Base-by-base conservation (phyloP, 2,329 filamentous ascomycete species). In the Phialocephala subalpina region DNA sequence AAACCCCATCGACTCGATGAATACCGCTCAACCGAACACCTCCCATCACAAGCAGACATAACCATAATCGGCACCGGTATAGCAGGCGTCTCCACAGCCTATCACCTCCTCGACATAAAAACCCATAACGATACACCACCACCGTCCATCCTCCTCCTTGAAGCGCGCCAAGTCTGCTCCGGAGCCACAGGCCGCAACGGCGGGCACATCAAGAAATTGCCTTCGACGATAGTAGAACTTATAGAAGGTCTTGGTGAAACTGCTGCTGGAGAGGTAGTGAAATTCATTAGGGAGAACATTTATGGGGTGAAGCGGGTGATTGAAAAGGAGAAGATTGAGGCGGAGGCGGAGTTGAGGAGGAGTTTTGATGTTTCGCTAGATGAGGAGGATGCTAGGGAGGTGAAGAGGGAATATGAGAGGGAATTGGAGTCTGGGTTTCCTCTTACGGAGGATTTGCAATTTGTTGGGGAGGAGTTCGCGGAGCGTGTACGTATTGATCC, bases 151-250 rank as follows among this genome's bases (percentile, higher is more conserved):
- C 77, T 80, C n/a, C 76, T 82, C 22, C 71, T 82, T 6, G 80
- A 82, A 70, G 80, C 80, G 3, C 72, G 80, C 20, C 69, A 75
- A 67, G 74, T 72, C 25, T 76, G 73, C 58, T 77, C 75, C 22
- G 78, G 78, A 22, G 78, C 77, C 1, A 79, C 77, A 2, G 78
- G 76, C n/a, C 72, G 78, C n/a, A 85, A 85, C 68, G 83, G 82
- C 27, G 80, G 80, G 0, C 81, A 83, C 68, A 58, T 82, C 42
- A 80, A 80, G 3, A 27, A 47, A 36, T 78, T 81, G 67, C 57
- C 77, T 4, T 68, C 76, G n/a, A 76, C 73, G 18, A 65, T 38
- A 1, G 45, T 22, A 45, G 22, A 18, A 5, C 47, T 53, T n/a
- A 27, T 29, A 9, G 14, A 73, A 11, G 69, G 75, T 29, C 73